Conservation (phyloP, 306 rosid genomes). For the Vigna radiata region DNA sequence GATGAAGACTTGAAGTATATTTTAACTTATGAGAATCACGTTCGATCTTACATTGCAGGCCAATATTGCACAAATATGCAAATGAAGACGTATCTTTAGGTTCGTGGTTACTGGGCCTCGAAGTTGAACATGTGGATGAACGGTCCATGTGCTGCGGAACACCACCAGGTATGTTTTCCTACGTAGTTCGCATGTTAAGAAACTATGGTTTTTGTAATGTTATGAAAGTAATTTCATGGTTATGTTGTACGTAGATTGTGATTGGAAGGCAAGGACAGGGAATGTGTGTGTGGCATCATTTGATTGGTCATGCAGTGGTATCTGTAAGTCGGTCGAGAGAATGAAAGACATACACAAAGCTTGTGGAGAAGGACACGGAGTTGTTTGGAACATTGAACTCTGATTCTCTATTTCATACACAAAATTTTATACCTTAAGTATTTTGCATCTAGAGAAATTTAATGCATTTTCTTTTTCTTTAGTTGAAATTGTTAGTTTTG, state of each 20-base stretch:
- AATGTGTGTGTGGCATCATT: slow-evolving; percentile 84
- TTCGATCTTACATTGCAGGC: slow-evolving; percentile 49
- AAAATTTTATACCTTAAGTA: too few species aligned
- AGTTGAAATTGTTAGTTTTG: not conserved
- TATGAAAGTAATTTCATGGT: too few species aligned
- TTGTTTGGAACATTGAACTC: slow-evolving; percentile 71
- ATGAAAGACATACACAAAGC: slow-evolving; percentile 72
- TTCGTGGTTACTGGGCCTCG: slow-evolving; percentile 85
- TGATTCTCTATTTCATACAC: slow-evolving; percentile 17
- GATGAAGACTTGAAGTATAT: too few species aligned
- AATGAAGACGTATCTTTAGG: slow-evolving; percentile 95
- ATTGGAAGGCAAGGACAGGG: slow-evolving; percentile 73
- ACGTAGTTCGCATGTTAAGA: not conserved
- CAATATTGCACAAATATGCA: slow-evolving; percentile 84
- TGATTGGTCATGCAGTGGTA: slow-evolving; percentile 96
- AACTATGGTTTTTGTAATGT: not conserved
- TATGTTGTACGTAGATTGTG: slow-evolving; percentile 60
- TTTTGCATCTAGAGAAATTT: not conserved
- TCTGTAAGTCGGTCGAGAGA: slow-evolving; percentile 77
- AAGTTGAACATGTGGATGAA: slow-evolving; percentile 79
- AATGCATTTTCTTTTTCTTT: not conserved
- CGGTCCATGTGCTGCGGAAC: slow-evolving; percentile 94
- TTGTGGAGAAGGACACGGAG: slow-evolving; percentile 76
- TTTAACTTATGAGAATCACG: not conserved
- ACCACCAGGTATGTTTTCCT: slow-evolving; percentile 65